phyloP scores from a whole-genome alignment of 2,329 filamentous ascomycete genomes.

The Peltaster fructicola region DNA sequence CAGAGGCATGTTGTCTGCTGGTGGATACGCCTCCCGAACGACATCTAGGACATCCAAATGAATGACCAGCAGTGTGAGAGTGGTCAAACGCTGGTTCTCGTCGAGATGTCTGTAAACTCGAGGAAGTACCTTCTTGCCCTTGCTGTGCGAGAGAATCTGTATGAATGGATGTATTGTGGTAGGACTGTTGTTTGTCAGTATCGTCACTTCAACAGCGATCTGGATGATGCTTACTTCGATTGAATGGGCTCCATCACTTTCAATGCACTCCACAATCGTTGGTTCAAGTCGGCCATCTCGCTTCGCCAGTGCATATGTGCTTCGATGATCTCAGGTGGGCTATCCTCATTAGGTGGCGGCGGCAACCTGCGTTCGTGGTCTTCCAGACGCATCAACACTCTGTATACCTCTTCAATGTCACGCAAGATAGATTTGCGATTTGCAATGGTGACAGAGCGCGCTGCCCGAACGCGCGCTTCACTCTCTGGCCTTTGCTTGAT shows the following conservation, averaged over 20 bases:
- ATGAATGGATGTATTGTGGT: constrained; percentile 75
- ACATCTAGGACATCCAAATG: constrained; percentile 88
- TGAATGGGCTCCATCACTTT: constrained; percentile 88
- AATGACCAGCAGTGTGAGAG: constrained; percentile 87
- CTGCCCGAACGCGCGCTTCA: constrained; percentile 36
- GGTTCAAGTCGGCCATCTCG: constrained; percentile 52
- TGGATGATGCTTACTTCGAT: constrained; percentile 23
- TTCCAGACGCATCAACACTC: constrained; percentile 79
- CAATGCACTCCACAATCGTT: constrained; percentile 65
- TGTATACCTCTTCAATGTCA: constrained; percentile 80
- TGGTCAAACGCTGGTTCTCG: constrained; percentile 82
- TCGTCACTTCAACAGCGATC: background rate
- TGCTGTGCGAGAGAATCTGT: constrained; percentile 79
- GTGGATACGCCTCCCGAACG: constrained; percentile 59
- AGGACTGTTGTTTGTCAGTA: constrained; percentile 36
- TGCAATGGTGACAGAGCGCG: constrained; percentile 38
- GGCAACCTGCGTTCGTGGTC: constrained; percentile 76
- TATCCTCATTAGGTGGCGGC: constrained; percentile 43
- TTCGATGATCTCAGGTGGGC: constrained; percentile 51
- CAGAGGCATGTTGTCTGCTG: constrained; percentile 52
- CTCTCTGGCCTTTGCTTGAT: constrained; percentile 71
- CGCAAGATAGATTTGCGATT: constrained; percentile 70
- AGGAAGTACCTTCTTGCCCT: constrained; percentile 91
- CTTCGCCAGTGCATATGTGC: constrained; percentile 66
- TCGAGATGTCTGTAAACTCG: constrained; percentile 88